These are phyloP conservation scores for Pezicula radicicola DNA, from an alignment of 2,329 filamentous ascomycete genomes.

Conservation along the genomic window DNA sequence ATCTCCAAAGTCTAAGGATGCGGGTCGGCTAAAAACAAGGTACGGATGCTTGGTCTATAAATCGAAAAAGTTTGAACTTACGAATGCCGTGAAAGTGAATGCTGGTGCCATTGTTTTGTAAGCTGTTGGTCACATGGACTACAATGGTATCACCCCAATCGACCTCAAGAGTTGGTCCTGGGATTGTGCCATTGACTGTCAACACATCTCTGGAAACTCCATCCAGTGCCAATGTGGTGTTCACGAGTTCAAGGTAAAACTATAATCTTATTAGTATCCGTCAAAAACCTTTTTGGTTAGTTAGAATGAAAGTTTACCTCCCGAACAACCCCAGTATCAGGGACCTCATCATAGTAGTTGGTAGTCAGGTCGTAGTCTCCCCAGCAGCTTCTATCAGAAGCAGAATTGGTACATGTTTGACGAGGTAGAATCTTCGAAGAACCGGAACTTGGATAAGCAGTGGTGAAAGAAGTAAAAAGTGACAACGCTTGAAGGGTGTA, in stretches of 20 bases:
- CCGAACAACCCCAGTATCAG: conserved; percentile 45
- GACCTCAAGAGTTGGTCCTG: conserved; percentile 27
- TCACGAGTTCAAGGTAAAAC: conserved; percentile 20
- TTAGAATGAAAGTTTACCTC: conserved; percentile 13
- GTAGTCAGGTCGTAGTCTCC: conserved; percentile 45
- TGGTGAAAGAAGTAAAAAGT: too few relatives aligned
- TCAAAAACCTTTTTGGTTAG: too few relatives aligned
- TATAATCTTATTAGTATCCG: too few relatives aligned
- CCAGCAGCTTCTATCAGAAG: conserved; percentile 32
- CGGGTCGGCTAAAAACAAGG: too few relatives aligned
- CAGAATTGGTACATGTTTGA: conserved; percentile 7
- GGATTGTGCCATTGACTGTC: conserved; percentile 28
- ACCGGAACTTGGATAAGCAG: too few relatives aligned
- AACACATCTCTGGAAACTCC: conserved; percentile 25
- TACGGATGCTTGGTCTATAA: too few relatives aligned
- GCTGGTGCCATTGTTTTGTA: conserved; percentile 33
- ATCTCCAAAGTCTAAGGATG: too few relatives aligned
- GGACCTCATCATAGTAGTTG: conserved; percentile 32
- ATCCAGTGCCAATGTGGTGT: conserved; percentile 26
- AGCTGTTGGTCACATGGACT: conserved; percentile 5
- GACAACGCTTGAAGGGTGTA: too few relatives aligned
- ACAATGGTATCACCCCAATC: conserved; percentile 38
- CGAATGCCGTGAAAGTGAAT: conserved; percentile 46
- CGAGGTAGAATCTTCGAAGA: too few relatives aligned
- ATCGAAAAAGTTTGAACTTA: conserved; percentile 24